phyloP scores from a whole-genome alignment of 2,329 filamentous ascomycete species.

The Penicillium crustosum region DNA sequence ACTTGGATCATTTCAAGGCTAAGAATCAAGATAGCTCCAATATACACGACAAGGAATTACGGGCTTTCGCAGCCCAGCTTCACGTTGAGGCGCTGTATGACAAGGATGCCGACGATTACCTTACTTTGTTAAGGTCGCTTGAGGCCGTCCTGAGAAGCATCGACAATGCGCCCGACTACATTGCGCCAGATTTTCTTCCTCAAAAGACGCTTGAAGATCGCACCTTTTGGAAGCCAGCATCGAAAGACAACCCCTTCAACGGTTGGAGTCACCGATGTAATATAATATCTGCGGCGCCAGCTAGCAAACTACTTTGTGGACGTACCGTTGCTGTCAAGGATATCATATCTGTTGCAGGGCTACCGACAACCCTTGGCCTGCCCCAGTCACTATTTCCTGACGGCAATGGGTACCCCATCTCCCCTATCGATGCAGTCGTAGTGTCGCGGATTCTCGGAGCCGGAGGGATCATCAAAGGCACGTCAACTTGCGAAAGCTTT shows the following conservation, averaged over 20 bases:
- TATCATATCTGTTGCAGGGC: conserved; percentile 37
- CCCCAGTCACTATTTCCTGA: conserved; percentile 25
- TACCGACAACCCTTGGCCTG: conserved; percentile 37
- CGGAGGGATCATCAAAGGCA: conserved; percentile 37
- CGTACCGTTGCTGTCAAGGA: conserved; percentile 40
- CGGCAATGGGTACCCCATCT: conserved; percentile 24
- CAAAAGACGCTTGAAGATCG: conserved; percentile 25
- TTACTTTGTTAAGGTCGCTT: conserved; percentile 29
- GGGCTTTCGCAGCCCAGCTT: background rate
- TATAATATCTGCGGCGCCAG: conserved; percentile 28
- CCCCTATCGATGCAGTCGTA: conserved; percentile 39
- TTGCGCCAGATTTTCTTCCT: conserved; percentile 37
- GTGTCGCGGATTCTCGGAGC: conserved; percentile 36
- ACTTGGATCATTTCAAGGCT: background rate
- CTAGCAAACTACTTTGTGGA: conserved; percentile 27
- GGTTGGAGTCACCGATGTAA: conserved; percentile 45
- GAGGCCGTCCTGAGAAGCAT: conserved; percentile 30
- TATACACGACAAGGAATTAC: background rate
- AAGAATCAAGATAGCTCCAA: conserved; percentile 1
- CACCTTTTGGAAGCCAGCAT: conserved; percentile 18
- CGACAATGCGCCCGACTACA: conserved; percentile 34
- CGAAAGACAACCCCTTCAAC: conserved; percentile 39
- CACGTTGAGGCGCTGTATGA: background rate
- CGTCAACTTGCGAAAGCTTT: conserved; percentile 43
- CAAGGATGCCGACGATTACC: conserved; percentile 16